Evolutionary conservation across 2,329 filamentous ascomycete species (phyloP).

Genomic region (Epichloe amarillans): DNA sequence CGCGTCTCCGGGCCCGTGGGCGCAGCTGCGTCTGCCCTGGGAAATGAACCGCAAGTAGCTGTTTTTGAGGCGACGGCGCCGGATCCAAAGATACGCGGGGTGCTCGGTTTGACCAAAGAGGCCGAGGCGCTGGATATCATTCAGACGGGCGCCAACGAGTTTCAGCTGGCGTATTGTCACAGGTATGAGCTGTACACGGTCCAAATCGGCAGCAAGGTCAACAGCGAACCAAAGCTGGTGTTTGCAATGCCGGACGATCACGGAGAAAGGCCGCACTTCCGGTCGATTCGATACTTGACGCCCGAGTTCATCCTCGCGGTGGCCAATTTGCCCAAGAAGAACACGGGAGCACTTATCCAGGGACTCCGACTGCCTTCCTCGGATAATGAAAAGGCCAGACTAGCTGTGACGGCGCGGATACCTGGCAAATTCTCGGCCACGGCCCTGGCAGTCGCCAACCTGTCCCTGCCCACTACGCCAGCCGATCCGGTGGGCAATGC

Average conservation of each 20-base stretch:
- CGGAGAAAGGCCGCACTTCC: conserved; percentile 36
- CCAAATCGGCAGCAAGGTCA: conserved; percentile 36
- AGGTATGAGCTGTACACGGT: conserved; percentile 61
- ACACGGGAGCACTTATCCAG: conserved; percentile 39
- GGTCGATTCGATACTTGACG: conserved; percentile 45
- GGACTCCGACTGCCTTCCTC: conserved; percentile 38
- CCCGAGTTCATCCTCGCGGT: conserved; percentile 43
- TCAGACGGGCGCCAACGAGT: conserved; percentile 47
- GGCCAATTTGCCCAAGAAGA: conserved; percentile 44
- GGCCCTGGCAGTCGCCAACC: conserved; percentile 61
- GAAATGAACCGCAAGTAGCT: conserved; percentile 63
- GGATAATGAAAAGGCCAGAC: conserved; percentile 27
- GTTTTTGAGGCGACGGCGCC: conserved; percentile 53
- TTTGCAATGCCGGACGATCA: conserved; percentile 43
- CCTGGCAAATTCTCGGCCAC: conserved; percentile 59
- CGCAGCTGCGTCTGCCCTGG: conserved; percentile 65
- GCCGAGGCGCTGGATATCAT: conserved; percentile 57
- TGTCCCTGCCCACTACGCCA: conserved; percentile 42
- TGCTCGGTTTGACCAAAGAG: conserved; percentile 38
- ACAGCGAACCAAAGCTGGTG: conserved; percentile 35
- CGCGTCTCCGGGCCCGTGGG: conserved; percentile 54
- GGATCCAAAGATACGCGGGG: conserved; percentile 31
- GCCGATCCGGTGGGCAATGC: conserved; percentile 44
- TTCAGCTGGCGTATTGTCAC: conserved; percentile 66
- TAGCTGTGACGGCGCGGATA: conserved; percentile 42